Evolutionary conservation across 495 filamentous ascomycete genomes (phyloP).

Genomic region (Daldinia concentrica): DNA sequence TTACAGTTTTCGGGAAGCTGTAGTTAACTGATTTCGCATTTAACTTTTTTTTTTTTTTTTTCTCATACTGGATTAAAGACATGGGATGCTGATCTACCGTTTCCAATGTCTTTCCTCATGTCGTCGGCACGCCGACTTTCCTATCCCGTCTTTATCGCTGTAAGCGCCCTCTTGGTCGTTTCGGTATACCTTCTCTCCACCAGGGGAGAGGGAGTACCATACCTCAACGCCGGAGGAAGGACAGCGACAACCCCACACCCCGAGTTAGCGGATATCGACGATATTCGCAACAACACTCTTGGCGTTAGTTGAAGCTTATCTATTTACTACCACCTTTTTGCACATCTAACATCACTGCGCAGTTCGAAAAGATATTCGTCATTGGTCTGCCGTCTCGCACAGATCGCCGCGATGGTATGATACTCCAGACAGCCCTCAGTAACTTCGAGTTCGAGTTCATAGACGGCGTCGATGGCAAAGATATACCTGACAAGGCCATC

Average conservation of each 20-base stretch:
- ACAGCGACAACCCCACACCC: not conserved
- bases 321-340: not conserved
- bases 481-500: conserved; percentile 52
- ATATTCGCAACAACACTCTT: conserved; percentile 39
- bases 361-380: conserved; percentile 66
- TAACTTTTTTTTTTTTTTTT: not conserved
- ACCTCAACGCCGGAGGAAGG: not conserved
- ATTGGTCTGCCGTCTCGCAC: conserved; percentile 61
- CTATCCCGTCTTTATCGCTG: conserved; percentile 6
- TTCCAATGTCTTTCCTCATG: conserved; percentile 13
- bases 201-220: conserved; percentile 1
- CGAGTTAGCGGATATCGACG: conserved; percentile 5
- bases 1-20: not conserved
- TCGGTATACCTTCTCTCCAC: conserved; percentile 26
- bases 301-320: conserved; percentile 27
- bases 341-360: not conserved
- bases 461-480: conserved; percentile 52
- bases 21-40: not conserved
- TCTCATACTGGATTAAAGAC: not conserved
- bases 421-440: conserved; percentile 56
- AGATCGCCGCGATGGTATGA: conserved; percentile 66
- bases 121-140: conserved; percentile 26
- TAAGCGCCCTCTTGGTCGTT: conserved; percentile 19
- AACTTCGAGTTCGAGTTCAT: conserved; percentile 62
- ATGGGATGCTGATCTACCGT: not conserved